phyloP scores from a whole-genome alignment of 1,139 yeast species.

The Sugiyamaella novakii region DNA sequence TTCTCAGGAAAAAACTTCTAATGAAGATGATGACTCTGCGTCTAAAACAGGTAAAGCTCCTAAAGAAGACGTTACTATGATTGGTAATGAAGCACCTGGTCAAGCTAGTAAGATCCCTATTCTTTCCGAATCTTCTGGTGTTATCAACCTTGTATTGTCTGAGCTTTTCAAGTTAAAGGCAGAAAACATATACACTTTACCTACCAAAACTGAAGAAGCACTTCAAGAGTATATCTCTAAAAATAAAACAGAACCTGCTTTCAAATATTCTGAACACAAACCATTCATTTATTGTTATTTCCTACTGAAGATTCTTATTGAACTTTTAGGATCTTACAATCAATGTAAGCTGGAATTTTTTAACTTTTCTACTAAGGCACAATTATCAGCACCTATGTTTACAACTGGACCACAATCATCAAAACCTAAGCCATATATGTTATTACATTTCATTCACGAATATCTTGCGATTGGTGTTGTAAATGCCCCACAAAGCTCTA shows the following conservation, averaged over 20 bases:
- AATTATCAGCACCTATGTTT: slow-evolving; percentile 8
- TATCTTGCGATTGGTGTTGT: slow-evolving; percentile 61
- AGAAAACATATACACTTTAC: slow-evolving; percentile 36
- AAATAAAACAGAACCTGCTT: slow-evolving; percentile 31
- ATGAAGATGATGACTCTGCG: slow-evolving; percentile 9
- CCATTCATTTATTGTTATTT: slow-evolving; percentile 68
- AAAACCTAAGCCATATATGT: slow-evolving; percentile 70
- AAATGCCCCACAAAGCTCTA: slow-evolving; percentile 26
- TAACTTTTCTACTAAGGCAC: slow-evolving; percentile 47
- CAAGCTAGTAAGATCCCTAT: slow-evolving; percentile 26
- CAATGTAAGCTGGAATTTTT: slow-evolving; percentile 81
- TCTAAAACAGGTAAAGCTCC: neutral
- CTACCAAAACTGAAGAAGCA: slow-evolving; percentile 31
- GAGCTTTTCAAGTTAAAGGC: slow-evolving; percentile 57
- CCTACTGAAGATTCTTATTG: slow-evolving; percentile 67
- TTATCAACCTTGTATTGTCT: slow-evolving; percentile 60
- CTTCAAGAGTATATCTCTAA: slow-evolving; percentile 27
- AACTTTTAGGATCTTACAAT: slow-evolving; percentile 75
- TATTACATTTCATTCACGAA: slow-evolving; percentile 77
- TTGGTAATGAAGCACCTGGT: slow-evolving; percentile 16
- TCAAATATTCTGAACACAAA: slow-evolving; percentile 43
- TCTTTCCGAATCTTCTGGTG: slow-evolving; percentile 52
- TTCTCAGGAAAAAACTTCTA: slow-evolving; percentile 18
- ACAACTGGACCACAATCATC: slow-evolving; percentile 17
- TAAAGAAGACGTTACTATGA: slow-evolving; percentile 35